Evolutionary conservation across 257 asterid genomes (phyloP), one percentile per base, ranked within the genome.

Genomic region (Gentiana straminea): DNA sequence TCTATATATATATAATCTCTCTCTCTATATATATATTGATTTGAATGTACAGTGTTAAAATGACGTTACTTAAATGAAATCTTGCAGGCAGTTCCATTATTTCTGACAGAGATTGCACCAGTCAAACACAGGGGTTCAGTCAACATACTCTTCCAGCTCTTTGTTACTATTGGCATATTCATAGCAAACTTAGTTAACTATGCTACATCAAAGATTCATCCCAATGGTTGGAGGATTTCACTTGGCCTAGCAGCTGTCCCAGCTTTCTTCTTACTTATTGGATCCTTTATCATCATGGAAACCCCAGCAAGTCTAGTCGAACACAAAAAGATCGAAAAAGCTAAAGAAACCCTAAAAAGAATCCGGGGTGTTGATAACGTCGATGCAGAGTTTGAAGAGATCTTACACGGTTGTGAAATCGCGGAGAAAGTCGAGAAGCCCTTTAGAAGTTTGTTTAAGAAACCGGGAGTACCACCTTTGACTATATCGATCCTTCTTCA

Each of bases 81-180:
- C 49, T 61, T 50, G 58, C 77, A 80, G 80, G 81, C 87, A 3
- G 87, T 77, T 52, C 84, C 87, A 2, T 50, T 81, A 1, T 80
- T 80, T 73, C 73, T 80, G 67, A 73, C 83, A 3, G 86, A 80
- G 54, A 69, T 80, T 15, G 87, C 84, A 4, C 87, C 87, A 55
- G 75, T 81, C 35, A 68, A 52, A 45, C 64, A 65, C 63, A 65
- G 82, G 0, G 87, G 87, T 2, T 80, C 71, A 1, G 73, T 81
- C 1, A 81, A 81, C 66, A 50, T 75, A 1, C 55, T 65, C 59
- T 81, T 81, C 35, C 87, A 81, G 33, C 36, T 81, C 47, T 51
- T 81, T 6, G 64, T 81, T 69, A 77, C 87, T 0, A n/a, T 81
- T 3, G 87, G 87, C 1, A 78, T 78, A 24, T 61, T 78, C 3